Evolutionary conservation across 371 early-diverging fungal genomes (phyloP).

Genomic region (Globomyces sp.): DNA sequence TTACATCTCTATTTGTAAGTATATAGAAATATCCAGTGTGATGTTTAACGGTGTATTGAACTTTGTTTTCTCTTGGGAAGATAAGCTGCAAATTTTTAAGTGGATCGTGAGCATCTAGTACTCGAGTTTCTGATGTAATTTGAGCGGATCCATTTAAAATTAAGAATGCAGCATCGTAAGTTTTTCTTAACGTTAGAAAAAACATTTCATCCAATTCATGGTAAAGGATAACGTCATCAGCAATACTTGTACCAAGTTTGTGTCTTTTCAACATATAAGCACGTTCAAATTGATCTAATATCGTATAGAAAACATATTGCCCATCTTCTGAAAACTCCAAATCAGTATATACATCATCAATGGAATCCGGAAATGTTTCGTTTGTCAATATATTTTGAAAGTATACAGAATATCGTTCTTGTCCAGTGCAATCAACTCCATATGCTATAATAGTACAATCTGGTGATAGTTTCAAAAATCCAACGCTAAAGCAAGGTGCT

Average conservation of each 20-base stretch:
- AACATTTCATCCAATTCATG: slow-evolving; percentile 64
- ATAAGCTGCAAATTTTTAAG: slow-evolving; percentile 18
- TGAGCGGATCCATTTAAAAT: slow-evolving; percentile 53
- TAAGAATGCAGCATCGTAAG: slow-evolving; percentile 48
- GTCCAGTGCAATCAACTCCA: slow-evolving; percentile 54
- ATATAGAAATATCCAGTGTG: slow-evolving; percentile 54
- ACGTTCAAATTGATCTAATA: slow-evolving; percentile 55
- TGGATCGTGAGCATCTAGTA: slow-evolving; percentile 39
- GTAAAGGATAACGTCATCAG: slow-evolving; percentile 46
- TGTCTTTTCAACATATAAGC: slow-evolving; percentile 56
- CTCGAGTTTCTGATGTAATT: slow-evolving; percentile 58
- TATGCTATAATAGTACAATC: slow-evolving; percentile 53
- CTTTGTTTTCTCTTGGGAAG: slow-evolving; percentile 48
- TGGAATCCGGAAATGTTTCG: slow-evolving; percentile 38
- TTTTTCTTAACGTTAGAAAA: slow-evolving; percentile 51
- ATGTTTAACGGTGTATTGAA: slow-evolving; percentile 49
- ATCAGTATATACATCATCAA: slow-evolving; percentile 53
- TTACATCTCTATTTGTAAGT: slow-evolving; percentile 54
- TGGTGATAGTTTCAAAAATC: slow-evolving; percentile 54
- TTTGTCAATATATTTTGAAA: slow-evolving; percentile 51
- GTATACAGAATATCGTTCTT: slow-evolving; percentile 54
- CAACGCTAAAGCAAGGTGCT: slow-evolving; percentile 53
- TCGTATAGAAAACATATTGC: slow-evolving; percentile 48
- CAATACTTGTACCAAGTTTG: slow-evolving; percentile 41
- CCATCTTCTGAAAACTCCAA: slow-evolving; percentile 56